These are phyloP conservation scores for Tylopilus sp. DNA, from an alignment of 1,284 basidiomycete species.

Conservation along the genomic window DNA sequence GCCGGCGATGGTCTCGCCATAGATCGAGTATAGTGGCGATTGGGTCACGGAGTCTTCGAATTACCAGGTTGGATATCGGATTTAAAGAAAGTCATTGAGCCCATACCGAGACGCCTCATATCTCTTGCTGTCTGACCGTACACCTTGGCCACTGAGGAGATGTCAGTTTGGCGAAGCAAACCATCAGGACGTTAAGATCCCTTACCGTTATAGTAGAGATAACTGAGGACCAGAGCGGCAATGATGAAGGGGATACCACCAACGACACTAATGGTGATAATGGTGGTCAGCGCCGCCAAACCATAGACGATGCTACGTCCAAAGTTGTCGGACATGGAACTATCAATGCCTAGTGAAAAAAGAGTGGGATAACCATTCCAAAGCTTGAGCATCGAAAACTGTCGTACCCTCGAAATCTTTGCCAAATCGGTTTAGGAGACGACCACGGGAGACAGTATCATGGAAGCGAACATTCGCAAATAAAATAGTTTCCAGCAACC, in stretches of 20 bases:
- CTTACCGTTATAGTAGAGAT: slow-evolving; percentile 69
- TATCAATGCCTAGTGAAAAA: slow-evolving; percentile 68
- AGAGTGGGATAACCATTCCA: not conserved
- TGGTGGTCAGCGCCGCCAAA: slow-evolving; percentile 57
- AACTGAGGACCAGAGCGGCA: slow-evolving; percentile 55
- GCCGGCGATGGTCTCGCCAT: slow-evolving; percentile 88
- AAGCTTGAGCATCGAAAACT: not conserved
- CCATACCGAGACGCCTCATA: slow-evolving; percentile 79
- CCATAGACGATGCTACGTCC: slow-evolving; percentile 68
- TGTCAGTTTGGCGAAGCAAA: not conserved
- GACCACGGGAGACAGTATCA: slow-evolving; percentile 85
- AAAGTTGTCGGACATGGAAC: slow-evolving; percentile 81
- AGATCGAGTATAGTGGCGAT: slow-evolving; percentile 89
- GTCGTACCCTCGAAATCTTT: slow-evolving; percentile 87
- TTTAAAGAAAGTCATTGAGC: not conserved
- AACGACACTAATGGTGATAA: slow-evolving; percentile 77
- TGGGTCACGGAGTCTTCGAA: slow-evolving; percentile 77
- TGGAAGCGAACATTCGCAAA: slow-evolving; percentile 93
- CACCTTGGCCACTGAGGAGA: slow-evolving; percentile 49
- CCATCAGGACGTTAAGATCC: not conserved
- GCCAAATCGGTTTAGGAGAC: slow-evolving; percentile 85
- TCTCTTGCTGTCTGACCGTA: slow-evolving; percentile 84
- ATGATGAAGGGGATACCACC: slow-evolving; percentile 75
- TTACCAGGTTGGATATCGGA: not conserved
- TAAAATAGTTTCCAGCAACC: slow-evolving; percentile 78